phyloP scores from a whole-genome alignment of 768 basidiomycete species.

The Suillus plorans region DNA sequence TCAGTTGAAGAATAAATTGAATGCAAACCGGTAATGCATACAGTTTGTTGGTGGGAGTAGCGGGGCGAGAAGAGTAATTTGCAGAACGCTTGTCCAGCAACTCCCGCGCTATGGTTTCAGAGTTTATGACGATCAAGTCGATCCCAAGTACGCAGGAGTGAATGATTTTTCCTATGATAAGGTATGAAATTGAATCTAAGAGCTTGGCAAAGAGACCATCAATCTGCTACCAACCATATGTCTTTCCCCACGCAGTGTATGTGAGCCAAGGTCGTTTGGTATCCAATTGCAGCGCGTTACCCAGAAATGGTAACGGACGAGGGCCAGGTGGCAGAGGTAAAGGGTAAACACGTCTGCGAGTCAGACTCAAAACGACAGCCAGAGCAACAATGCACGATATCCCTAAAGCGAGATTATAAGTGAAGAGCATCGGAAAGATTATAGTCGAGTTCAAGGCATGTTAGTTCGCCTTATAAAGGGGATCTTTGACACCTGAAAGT shows the following conservation, averaged over 20 bases:
- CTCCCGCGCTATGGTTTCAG: not conserved
- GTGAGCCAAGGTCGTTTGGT: constrained; percentile 17
- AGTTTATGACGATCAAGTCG: constrained; percentile 5
- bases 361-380: not conserved
- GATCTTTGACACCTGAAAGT: too few relatives aligned
- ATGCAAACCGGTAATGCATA: not conserved
- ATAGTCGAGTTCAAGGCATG: too few relatives aligned
- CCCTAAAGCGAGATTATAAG: too few relatives aligned
- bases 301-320: constrained; percentile 10
- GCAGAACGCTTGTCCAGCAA: constrained; percentile 2
- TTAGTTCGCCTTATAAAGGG: too few relatives aligned
- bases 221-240: constrained; percentile 14
- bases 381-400: not conserved
- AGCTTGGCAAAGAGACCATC: not conserved
- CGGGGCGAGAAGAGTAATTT: not conserved
- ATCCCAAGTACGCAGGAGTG: not conserved
- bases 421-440: too few relatives aligned
- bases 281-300: constrained; percentile 14
- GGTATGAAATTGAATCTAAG: not conserved
- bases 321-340: constrained; percentile 15
- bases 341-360: not conserved
- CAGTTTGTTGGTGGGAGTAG: not conserved
- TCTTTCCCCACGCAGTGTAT: constrained; percentile 20
- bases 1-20: not conserved
- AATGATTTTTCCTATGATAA: not conserved